These are phyloP conservation scores for Cornus suecica DNA, from an alignment of 148 eudicot species.

Conservation along the genomic window DNA sequence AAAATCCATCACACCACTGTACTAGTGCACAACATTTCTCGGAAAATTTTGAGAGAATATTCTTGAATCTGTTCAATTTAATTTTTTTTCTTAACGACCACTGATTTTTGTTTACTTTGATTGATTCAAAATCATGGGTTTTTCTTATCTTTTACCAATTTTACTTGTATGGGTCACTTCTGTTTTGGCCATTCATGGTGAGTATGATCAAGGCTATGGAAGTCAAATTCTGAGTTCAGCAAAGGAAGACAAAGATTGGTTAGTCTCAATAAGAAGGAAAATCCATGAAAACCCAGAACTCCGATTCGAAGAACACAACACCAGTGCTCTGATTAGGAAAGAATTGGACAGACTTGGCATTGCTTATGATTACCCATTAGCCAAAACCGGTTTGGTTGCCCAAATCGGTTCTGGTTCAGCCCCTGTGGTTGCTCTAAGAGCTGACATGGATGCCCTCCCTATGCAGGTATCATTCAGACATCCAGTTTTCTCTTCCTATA, in stretches of 20 bases:
- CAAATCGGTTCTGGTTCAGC: conserved; percentile 58
- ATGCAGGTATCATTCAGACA: conserved; percentile 43
- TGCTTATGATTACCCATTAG: conserved; percentile 67
- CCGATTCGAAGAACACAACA: conserved; percentile 64
- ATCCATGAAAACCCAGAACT: conserved; percentile 90
- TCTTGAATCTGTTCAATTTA: too few species aligned
- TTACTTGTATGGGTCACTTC: conserved; percentile 14
- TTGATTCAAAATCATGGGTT: neutral
- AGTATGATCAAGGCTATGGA: conserved; percentile 32
- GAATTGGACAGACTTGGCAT: conserved; percentile 71
- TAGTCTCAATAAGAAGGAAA: conserved; percentile 58
- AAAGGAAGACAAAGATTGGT: conserved; percentile 54
- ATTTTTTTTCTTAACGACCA: neutral
- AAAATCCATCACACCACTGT: too few species aligned
- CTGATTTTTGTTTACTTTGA: neutral
- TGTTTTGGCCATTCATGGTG: conserved; percentile 11
- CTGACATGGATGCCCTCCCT: conserved; percentile 94
- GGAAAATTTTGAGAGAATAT: too few species aligned
- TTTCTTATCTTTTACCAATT: neutral
- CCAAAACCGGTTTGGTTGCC: conserved; percentile 80
- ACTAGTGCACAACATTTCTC: too few species aligned
- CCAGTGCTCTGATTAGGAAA: conserved; percentile 67
- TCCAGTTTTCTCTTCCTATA: neutral
- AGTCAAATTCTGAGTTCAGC: conserved; percentile 47
- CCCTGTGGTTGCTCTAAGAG: conserved; percentile 79